These are phyloP conservation scores for Rhododendron ferrugineum DNA, from an alignment of 148 eudicot genomes.

Conservation along the genomic window DNA sequence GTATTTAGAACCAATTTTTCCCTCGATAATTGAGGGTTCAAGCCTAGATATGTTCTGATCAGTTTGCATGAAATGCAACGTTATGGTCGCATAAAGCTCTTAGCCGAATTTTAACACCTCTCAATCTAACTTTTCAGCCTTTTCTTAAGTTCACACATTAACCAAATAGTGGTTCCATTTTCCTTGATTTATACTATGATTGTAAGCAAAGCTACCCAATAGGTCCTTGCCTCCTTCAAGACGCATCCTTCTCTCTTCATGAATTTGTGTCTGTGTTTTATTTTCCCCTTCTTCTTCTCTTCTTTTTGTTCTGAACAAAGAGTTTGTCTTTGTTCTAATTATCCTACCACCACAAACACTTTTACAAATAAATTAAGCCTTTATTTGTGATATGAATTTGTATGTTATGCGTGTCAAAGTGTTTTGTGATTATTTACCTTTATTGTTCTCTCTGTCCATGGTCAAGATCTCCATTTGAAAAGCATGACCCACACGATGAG, in stretches of 20 bases:
- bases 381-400: neutral
- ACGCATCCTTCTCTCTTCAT: neutral
- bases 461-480: conserved; percentile 3
- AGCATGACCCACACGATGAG: neutral
- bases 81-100: neutral
- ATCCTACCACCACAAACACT: neutral
- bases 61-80: neutral
- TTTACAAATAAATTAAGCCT: neutral
- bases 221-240: neutral
- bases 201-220: neutral
- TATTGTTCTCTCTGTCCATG: too few relatives aligned
- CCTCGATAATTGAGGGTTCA: neutral
- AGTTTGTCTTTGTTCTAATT: too few relatives aligned
- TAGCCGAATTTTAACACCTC: neutral
- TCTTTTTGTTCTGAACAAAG: neutral
- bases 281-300: neutral
- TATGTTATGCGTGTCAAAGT: too few relatives aligned
- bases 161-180: neutral
- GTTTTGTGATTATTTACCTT: too few relatives aligned
- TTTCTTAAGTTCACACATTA: neutral
- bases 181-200: neutral
- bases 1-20: too few relatives aligned
- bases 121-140: neutral
- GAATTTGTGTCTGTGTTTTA: neutral
- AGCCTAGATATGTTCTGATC: neutral